Evolutionary conservation across 2,329 filamentous ascomycete genomes (phyloP), one percentile per base, ranked within the genome.

Genomic region (Bimuria novae-zelandiae): DNA sequence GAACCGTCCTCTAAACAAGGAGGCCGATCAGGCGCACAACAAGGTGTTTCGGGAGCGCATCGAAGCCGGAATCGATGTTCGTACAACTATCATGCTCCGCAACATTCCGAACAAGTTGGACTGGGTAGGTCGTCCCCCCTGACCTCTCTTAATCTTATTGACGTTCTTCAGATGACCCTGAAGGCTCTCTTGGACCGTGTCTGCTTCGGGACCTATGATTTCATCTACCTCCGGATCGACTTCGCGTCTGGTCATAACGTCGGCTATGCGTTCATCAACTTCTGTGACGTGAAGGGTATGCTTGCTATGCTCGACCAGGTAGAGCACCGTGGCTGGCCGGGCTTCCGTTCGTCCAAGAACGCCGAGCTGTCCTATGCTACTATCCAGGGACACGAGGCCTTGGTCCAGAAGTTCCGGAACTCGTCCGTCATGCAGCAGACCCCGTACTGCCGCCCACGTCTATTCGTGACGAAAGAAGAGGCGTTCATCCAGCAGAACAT

Each of bases 181-280:
- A 95, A 95, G 78, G 75, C 80, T 0, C 87, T 95, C 51, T 80
- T 97, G 12, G 90, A 97, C 66, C 81, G 88, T 57, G 89, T 86
- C 14, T 90, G 87, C 71, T 85, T 82, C 75, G 92, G 91, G 25
- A 87, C 88, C 57, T 97, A 95, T 71, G 92, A 97, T 69, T 97
- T 97, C 73, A 86, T 96, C 80, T 99, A 99, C 71, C 77, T 97
- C 47, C 87, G 94, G 33, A 97, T 97, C 64, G 84, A 85, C 58
- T 80, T 73, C 57, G 60, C 72, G 49, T 74, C 74, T 32, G 70
- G 54, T 47, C 68, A 58, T 57, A 96, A 92, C 70, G 93, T 97
- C 53, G 94, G 94, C 40, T 97, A 97, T 74, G 93, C 92, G 0
- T 99, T 97, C 75, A 91, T 99, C 77, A 97, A 99, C 75, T 97